Base-by-base conservation (phyloP, 164 flowering plant species). In the Liquidambar formosana region DNA sequence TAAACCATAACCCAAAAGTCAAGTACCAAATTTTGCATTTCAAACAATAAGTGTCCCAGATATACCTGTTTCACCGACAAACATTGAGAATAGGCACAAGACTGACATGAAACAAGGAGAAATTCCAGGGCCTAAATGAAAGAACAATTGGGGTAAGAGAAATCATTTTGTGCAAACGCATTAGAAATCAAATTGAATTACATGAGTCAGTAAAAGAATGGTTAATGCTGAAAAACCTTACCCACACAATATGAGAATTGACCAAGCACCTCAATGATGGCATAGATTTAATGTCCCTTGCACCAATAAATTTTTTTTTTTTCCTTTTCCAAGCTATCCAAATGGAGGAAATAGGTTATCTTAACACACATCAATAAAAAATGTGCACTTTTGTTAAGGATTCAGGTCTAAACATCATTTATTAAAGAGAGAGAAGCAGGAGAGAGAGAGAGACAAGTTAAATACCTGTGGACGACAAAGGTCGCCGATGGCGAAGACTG, bases 221-320 rank as follows among this genome's bases (percentile, higher is more conserved):
- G n/a, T 4, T 10, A 45, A 51, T 18, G 52, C 21, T 61, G 45
- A 12, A 46, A 1, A 51, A 44, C 28, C 78, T 67, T 81, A 91
- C 99, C 97, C 10, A 91, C 97, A 57, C 89, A 96, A 64, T 86
- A 89, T 1, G 99, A 94, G 69, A 94, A 92, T 60, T 93, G 99
- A 53, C 94, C 93, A 57, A 95, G 77, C 51, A 97, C 99, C 74
- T 95, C 99, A 63, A 86, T 86, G 74, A 95, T 46, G 97, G 97
- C 94, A 91, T 91, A 13, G 97, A 92, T 60, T 95, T 97, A 66
- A 93, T 95, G 65, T 95, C 99, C 46, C 99, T 97, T 94, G 88
- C 76, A 87, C 47, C 25, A 69, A 59, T 57, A 63, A 21, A 16
- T 5, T 10, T 2, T 28, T 25, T 56, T 23, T n/a, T n/a, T n/a